Percentiles rank a stretch among this genome's conserved stretches.
Evolutionary conservation across 345 rosid genomes (phyloP).

Genomic region (Orychophragmus violaceus): DNA sequence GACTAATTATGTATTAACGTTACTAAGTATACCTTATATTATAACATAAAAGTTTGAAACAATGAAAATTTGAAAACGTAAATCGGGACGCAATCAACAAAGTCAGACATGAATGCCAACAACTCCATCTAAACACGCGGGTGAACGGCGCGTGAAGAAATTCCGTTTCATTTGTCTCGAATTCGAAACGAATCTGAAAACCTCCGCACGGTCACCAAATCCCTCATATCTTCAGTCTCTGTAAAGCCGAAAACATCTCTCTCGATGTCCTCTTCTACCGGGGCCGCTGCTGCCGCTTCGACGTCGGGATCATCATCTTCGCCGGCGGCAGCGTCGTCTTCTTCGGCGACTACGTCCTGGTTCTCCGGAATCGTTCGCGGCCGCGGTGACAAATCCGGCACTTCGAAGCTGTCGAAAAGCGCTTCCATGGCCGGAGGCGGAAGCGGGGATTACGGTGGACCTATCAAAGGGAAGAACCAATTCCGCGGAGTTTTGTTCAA

Average conservation of each 20-base stretch:
- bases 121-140: constrained; percentile 20
- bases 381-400: constrained; percentile 41
- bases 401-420: constrained; percentile 36
- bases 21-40: neutral
- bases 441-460: constrained; percentile 39
- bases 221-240: too few relatives aligned
- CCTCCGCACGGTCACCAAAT: constrained; percentile 19
- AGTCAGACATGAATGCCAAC: constrained; percentile 16
- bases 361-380: constrained; percentile 77
- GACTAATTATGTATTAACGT: neutral
- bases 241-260: constrained; percentile 24
- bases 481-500: constrained; percentile 85
- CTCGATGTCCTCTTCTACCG: constrained; percentile 26
- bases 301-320: constrained; percentile 26
- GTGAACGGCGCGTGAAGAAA: constrained; percentile 18
- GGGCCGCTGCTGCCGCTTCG: constrained; percentile 11
- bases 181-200: constrained; percentile 16
- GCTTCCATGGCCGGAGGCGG: constrained; percentile 26
- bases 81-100: neutral
- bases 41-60: neutral
- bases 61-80: neutral
- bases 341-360: constrained; percentile 43
- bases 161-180: neutral
- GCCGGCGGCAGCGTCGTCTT: constrained; percentile 10
- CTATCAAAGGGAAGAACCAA: constrained; percentile 83